phyloP scores from a whole-genome alignment of 2,329 filamentous ascomycete genomes.

The Stachybotrys echinatus region DNA sequence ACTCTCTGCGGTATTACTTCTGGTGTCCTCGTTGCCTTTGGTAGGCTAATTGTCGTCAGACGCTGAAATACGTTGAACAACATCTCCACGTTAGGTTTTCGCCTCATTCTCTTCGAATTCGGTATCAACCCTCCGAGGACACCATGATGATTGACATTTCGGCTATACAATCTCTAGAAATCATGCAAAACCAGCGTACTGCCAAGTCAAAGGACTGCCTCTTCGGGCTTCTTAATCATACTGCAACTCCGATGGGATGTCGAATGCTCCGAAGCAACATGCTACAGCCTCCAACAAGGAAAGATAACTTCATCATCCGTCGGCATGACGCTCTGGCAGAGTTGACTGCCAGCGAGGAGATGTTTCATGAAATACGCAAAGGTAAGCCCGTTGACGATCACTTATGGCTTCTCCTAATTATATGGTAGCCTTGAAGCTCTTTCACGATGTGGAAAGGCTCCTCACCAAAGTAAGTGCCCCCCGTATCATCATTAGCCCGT shows the following conservation, averaged over 20 bases:
- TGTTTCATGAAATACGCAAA: slow-evolving; percentile 73
- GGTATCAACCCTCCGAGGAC: slow-evolving; percentile 81
- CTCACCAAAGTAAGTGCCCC: slow-evolving; percentile 57
- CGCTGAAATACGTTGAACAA: slow-evolving; percentile 73
- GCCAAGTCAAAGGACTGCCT: slow-evolving; percentile 75
- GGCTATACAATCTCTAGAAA: slow-evolving; percentile 79
- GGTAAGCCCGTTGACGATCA: slow-evolving; percentile 36
- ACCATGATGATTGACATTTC: slow-evolving; percentile 95
- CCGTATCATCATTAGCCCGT: background rate
- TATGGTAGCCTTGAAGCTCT: slow-evolving; percentile 61
- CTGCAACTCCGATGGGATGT: slow-evolving; percentile 81
- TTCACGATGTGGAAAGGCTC: slow-evolving; percentile 74
- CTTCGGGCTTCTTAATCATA: slow-evolving; percentile 81
- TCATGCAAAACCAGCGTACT: slow-evolving; percentile 81
- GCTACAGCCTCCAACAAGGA: slow-evolving; percentile 75
- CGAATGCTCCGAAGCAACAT: slow-evolving; percentile 81
- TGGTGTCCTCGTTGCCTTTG: no score
- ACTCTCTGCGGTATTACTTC: slow-evolving; percentile 81
- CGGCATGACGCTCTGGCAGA: slow-evolving; percentile 83
- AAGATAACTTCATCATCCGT: slow-evolving; percentile 58
- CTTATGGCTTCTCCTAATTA: no score
- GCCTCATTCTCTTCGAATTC: slow-evolving; percentile 76
- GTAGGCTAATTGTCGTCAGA: slow-evolving; percentile 42
- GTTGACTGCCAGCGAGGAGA: slow-evolving; percentile 73
- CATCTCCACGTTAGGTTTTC: slow-evolving; percentile 64